A percentile compares a stretch with the other conserved stretches of the same genome.
These are phyloP conservation scores for Chrysanthemum seticuspe DNA, from an alignment of 129 eudicot species.

Conservation along the genomic window DNA sequence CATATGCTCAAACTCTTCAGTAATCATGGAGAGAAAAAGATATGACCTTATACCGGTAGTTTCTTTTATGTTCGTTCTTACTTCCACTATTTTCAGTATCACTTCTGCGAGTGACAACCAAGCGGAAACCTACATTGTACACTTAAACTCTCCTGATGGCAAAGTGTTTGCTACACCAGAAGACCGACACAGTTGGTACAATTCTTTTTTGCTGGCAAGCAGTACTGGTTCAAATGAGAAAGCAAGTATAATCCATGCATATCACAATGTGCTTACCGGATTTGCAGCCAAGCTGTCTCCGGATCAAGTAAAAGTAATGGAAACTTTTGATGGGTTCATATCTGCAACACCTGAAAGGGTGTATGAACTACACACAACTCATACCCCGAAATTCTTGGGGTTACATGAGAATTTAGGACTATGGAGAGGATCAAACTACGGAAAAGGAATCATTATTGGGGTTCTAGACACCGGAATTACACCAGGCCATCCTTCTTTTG, in stretches of 20 bases:
- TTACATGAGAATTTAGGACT: slow-evolving; percentile 33
- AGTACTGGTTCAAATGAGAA: slow-evolving; percentile 1
- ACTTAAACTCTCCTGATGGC: slow-evolving; percentile 22
- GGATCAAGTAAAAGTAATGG: slow-evolving; percentile 38
- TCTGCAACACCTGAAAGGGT: slow-evolving; percentile 40
- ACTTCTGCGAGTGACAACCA: slow-evolving; percentile 18
- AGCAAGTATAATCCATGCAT: slow-evolving; percentile 29
- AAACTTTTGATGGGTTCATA: slow-evolving; percentile 22
- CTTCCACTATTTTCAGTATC: slow-evolving; percentile 16
- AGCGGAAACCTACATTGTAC: slow-evolving; percentile 32
- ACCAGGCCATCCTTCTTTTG: slow-evolving; percentile 38
- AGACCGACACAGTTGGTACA: slow-evolving; percentile 27
- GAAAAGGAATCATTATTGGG: slow-evolving; percentile 41
- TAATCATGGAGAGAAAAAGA: slow-evolving; percentile 32
- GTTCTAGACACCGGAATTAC: slow-evolving; percentile 46
- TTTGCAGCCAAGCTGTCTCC: slow-evolving; percentile 38
- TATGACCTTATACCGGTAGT: slow-evolving; percentile 6
- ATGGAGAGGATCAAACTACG: slow-evolving; percentile 42
- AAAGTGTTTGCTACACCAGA: slow-evolving; percentile 23
- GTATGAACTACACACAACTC: slow-evolving; percentile 39
- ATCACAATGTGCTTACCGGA: slow-evolving; percentile 39
- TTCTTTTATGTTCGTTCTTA: slow-evolving; percentile 21
- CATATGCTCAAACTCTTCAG: slow-evolving; percentile 19
- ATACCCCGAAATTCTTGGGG: slow-evolving; percentile 38
- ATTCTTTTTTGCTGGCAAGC: slow-evolving; percentile 19